Conservation (phyloP, 2,329 filamentous ascomycete species). For the Aureobasidium sp. region DNA sequence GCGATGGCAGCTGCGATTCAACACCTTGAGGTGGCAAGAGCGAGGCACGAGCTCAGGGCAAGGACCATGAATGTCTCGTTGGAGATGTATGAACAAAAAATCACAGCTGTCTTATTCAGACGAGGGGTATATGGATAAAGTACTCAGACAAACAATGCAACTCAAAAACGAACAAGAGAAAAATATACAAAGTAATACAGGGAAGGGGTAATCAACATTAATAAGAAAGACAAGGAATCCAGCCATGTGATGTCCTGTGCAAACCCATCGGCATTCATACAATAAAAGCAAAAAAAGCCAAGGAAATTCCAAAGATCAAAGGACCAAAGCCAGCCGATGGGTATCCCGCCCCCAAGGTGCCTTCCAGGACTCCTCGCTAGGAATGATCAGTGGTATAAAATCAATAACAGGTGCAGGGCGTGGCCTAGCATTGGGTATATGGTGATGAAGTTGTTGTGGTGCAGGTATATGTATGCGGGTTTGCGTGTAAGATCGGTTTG, state of each 20-base stretch:
- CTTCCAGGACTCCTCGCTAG: conserved; percentile 11
- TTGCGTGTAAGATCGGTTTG: not conserved
- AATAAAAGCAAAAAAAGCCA: not conserved
- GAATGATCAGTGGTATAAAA: conserved; percentile 2
- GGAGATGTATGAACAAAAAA: not conserved
- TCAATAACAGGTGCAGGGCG: not conserved
- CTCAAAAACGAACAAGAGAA: not conserved
- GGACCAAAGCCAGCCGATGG: conserved; percentile 7
- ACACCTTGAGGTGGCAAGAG: not conserved
- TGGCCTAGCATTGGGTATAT: not conserved
- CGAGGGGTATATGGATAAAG: conserved; percentile 7
- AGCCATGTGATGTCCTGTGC: conserved; percentile 9
- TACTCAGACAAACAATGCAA: not conserved
- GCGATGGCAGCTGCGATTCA: not conserved
- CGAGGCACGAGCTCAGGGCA: not conserved
- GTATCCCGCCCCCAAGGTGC: conserved; percentile 6
- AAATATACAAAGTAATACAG: not conserved
- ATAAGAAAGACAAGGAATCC: not conserved
- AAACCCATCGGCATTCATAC: conserved; percentile 3
- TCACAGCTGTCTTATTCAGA: not conserved
- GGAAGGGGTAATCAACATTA: conserved; percentile 1
- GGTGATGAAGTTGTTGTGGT: not conserved
- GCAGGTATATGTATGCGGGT: not conserved
- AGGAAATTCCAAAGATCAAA: not conserved
- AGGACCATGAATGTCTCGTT: not conserved